Evolutionary conservation across 306 rosid genomes (phyloP).

Genomic region (Prunus campanulata): DNA sequence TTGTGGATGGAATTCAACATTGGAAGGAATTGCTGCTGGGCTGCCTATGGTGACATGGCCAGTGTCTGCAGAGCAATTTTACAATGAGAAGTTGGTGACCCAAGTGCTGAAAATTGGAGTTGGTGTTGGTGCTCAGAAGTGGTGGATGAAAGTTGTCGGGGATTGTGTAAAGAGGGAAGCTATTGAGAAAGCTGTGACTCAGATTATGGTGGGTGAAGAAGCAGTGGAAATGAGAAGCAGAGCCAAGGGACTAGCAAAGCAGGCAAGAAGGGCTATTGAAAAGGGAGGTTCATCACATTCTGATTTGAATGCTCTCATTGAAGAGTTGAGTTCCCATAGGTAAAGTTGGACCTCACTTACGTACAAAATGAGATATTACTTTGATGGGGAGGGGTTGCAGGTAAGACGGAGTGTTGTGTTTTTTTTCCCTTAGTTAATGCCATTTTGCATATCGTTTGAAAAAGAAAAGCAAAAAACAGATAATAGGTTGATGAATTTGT

Average conservation of each 20-base stretch:
- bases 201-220: conserved; percentile 41
- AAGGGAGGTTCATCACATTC: conserved; percentile 6
- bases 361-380: background rate
- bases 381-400: no score
- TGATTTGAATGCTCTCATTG: background rate
- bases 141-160: conserved; percentile 21
- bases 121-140: conserved; percentile 28
- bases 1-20: conserved; percentile 47
- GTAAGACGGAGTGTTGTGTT: no score
- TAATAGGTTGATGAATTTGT: no score
- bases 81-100: conserved; percentile 40
- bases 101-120: conserved; percentile 31
- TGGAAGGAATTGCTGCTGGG: conserved; percentile 39
- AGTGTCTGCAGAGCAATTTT: conserved; percentile 34
- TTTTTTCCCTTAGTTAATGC: no score
- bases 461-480: no score
- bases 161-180: conserved; percentile 32
- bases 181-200: conserved; percentile 28
- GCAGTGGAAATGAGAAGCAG: conserved; percentile 31
- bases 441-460: no score
- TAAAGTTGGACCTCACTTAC: background rate
- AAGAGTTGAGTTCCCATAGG: conserved; percentile 1
- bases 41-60: conserved; percentile 51
- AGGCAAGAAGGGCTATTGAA: conserved; percentile 26
- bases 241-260: conserved; percentile 17